Base-by-base conservation (phyloP, 345 rosid genomes). In the Boechera stricta region DNA sequence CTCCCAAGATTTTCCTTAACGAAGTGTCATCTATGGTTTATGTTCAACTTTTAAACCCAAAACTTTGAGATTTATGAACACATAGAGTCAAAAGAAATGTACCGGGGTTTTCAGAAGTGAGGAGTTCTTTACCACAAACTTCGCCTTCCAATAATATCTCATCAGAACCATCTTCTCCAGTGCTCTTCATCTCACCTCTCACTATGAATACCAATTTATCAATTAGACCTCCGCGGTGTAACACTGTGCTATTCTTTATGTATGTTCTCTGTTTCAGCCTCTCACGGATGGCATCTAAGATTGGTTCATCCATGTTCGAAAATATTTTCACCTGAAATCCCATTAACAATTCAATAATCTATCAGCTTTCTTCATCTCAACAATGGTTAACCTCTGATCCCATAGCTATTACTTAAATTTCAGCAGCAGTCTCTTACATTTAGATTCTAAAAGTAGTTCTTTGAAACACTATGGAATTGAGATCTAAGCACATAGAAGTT, bases 61-160 rank as follows among this genome's bases (percentile, higher is more conserved):
- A 26, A 38, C 11, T 2, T 61, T 26, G 5, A 51, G 39, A 53
- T 38, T 45, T 44, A n/a, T 6, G 3, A 57, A 11, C 16, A 11
- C 3, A 21, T 21, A 8, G 12, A 39, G 12, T 7, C 6, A 39
- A 39, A 39, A 10, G 12, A 9, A 39, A 6, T 9, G 47, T 42
- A 47, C 97, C 97, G 60, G 77, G 85, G 81, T 72, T 78, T 15
- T 84, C 80, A 7, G 90, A 83, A 83, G 90, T 82, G 64, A 94
- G 88, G 13, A 94, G 98, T 79, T 94, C 98, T 80, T 94, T 97
- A 10, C 97, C 97, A 28, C 92, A 88, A 39, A 85, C 91, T 71
- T 86, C 89, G 18, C 98, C 98, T 72, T 87, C 94, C 4, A 80
- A 81, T 66, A 91, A 84, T 15, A 82, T 74, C 10, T 72, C 59